Base-by-base conservation (phyloP, 2,329 filamentous ascomycete species). In the Immersiporthe knoxdaviesiana region DNA sequence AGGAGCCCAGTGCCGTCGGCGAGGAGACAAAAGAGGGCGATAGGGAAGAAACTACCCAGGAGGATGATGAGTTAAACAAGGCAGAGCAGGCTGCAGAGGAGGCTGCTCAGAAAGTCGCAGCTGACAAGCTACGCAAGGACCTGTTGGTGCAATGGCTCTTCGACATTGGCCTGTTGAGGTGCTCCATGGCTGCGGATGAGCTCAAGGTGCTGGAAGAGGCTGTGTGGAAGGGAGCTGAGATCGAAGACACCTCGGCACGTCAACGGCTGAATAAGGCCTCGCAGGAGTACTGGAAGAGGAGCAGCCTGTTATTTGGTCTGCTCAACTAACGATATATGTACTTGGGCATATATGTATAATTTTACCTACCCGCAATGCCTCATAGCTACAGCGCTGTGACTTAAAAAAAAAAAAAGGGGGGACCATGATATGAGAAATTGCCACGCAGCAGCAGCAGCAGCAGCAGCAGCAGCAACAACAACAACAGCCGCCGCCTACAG, bases 281-380 rank as follows among this genome's bases (percentile, higher is more conserved):
- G 7, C 82, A 85, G 60, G 92, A 94, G 65, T 97, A 96, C 78
- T 96, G 92, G 89, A 92, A 91, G 81, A 88, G 91, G 75, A 96
- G 92, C 14, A 90, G 87, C 77, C 79, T 97, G 72, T 79, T 97
- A 35, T 97, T 97, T 80, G 93, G 92, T 2, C 81, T 97, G 68
- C 80, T 97, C 72, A 84, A 84, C 73, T 85, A 72, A 78, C 73
- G 30, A 68, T 50, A 60, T 64, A 35, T 41, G 21, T 52, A 50
- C 41, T 35, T 8, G 35, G 8, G 4, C 8, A 35, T 35, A 35
- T 35, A 4, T 35, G 8, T 8, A 60, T 64, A 35, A 35, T n/a
- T 50, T 41, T 50, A 68, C 39, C 27, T 32, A 21, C 35, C 21
- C 65, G 10, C 24, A 71, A 72, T 24, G 71, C 66, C 50, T 32